phyloP scores from a whole-genome alignment of 192 early-diverging fungal genomes.

The Geranomyces variabilis region DNA sequence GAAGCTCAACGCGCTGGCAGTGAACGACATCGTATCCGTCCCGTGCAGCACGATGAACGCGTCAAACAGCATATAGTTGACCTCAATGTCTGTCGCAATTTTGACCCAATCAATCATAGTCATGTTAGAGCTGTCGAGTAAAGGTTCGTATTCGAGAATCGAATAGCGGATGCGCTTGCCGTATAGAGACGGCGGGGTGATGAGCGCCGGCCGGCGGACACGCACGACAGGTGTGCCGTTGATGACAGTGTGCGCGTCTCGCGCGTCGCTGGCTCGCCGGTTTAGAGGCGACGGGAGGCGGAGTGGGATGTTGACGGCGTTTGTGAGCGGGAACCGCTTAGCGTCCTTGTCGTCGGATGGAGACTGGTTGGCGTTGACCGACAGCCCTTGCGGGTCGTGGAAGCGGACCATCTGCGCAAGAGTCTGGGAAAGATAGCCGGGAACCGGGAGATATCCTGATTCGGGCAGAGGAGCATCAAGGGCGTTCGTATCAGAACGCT shows the following conservation, averaged over 20 bases:
- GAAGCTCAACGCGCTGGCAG: conserved; percentile 76
- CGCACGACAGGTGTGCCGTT: conserved; percentile 50
- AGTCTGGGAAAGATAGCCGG: conserved; percentile 79
- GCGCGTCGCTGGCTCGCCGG: background rate
- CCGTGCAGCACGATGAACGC: conserved; percentile 94
- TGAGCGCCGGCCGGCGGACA: conserved; percentile 60
- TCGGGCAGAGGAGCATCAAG: too few species aligned
- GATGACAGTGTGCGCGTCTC: conserved; percentile 26
- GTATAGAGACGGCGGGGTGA: conserved; percentile 86
- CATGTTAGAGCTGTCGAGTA: conserved; percentile 68
- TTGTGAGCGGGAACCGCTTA: conserved; percentile 22
- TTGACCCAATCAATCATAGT: conserved; percentile 85
- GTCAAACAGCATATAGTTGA: conserved; percentile 90
- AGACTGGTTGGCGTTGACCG: conserved; percentile 3
- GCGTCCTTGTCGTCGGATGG: conserved; percentile 26
- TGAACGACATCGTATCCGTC: conserved; percentile 55
- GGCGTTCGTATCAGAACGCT: background rate
- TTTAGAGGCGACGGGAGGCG: conserved; percentile 11
- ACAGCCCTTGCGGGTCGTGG: conserved; percentile 58
- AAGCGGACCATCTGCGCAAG: conserved; percentile 78
- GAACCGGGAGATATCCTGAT: conserved; percentile 52
- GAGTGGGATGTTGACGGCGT: conserved; percentile 47
- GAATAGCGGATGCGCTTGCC: conserved; percentile 93
- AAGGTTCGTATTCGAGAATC: conserved; percentile 91
- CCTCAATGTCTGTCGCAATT: conserved; percentile 94